A percentile compares a stretch with the other conserved stretches of the same genome.
Evolutionary conservation across 192 early-diverging fungal species (phyloP).

Genomic region (Podila epicladia): DNA sequence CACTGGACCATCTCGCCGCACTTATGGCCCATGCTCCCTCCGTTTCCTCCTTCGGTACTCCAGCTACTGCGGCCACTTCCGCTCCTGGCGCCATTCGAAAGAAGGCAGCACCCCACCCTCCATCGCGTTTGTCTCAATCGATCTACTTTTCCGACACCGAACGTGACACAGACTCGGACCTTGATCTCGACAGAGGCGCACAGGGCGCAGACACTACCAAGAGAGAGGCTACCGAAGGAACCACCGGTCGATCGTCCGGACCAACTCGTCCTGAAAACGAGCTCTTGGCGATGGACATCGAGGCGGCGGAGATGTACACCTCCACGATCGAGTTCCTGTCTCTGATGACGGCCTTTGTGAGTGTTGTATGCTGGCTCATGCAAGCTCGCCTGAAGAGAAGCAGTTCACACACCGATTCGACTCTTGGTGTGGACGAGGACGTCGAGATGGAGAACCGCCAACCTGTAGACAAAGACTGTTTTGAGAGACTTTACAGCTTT

Average conservation of each 20-base stretch:
- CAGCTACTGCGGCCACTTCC: not conserved
- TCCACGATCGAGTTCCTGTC: constrained; percentile 51
- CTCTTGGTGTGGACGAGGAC: not conserved
- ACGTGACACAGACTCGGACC: constrained; percentile 2
- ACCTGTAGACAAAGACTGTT: not conserved
- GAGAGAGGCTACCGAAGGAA: not conserved
- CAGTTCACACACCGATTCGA: not conserved
- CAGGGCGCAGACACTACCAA: not conserved
- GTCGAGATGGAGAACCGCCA: constrained; percentile 3
- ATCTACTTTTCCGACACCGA: constrained; percentile 8
- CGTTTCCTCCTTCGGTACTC: not conserved
- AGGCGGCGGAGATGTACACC: constrained; percentile 20
- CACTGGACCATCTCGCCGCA: constrained; percentile 18
- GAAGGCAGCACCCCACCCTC: constrained; percentile 12
- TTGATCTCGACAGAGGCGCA: not conserved
- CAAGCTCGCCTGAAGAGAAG: constrained; percentile 8
- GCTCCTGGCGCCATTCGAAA: not conserved
- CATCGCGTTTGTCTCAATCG: constrained; percentile 22
- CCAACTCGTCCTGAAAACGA: constrained; percentile 1
- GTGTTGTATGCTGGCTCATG: constrained; percentile 51
- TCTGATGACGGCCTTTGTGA: constrained; percentile 59
- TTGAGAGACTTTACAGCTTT: constrained; percentile 15
- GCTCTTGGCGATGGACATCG: constrained; percentile 15
- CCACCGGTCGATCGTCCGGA: not conserved
- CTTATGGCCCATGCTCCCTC: constrained; percentile 5